phyloP scores from a whole-genome alignment of 2,329 filamentous ascomycete genomes.

The Colletotrichum chlorophyti region DNA sequence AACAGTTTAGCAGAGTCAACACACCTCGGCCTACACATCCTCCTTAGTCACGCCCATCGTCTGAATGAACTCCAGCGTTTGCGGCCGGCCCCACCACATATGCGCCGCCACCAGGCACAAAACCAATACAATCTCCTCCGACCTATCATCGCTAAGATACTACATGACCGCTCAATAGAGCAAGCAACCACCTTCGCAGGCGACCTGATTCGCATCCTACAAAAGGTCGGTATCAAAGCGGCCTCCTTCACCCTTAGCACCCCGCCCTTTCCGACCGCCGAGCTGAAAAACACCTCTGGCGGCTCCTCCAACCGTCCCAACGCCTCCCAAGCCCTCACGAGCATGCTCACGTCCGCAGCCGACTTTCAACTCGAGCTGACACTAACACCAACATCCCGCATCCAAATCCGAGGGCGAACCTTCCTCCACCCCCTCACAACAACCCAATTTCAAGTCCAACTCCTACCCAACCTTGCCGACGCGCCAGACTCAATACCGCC shows the following conservation, averaged over 20 bases:
- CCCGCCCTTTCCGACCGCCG: constrained; percentile 38
- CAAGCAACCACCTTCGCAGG: constrained; percentile 50
- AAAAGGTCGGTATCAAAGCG: constrained; percentile 50
- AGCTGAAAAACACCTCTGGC: constrained; percentile 34
- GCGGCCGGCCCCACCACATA: constrained; percentile 54
- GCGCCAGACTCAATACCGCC: constrained; percentile 31
- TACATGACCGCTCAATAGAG: constrained; percentile 49
- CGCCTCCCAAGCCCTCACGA: constrained; percentile 53
- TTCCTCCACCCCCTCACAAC: constrained; percentile 49
- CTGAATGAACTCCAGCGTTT: constrained; percentile 75
- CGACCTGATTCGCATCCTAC: constrained; percentile 50
- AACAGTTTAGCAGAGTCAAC: constrained; percentile 68
- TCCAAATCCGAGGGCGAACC: constrained; percentile 53
- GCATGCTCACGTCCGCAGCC: constrained; percentile 48
- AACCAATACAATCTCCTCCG: constrained; percentile 59
- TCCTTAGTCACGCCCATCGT: constrained; percentile 81
- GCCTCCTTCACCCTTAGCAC: constrained; percentile 52
- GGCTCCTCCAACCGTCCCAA: constrained; percentile 44
- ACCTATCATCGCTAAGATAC: constrained; percentile 56
- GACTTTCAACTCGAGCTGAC: constrained; percentile 50
- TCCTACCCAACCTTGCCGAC: constrained; percentile 40
- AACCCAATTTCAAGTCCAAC: constrained; percentile 51
- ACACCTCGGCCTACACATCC: constrained; percentile 72
- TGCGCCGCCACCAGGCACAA: constrained; percentile 46
- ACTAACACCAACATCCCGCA: constrained; percentile 49